phyloP scores from a whole-genome alignment of 2,329 filamentous ascomycete species.

The Berkeleyomyces basicola region DNA sequence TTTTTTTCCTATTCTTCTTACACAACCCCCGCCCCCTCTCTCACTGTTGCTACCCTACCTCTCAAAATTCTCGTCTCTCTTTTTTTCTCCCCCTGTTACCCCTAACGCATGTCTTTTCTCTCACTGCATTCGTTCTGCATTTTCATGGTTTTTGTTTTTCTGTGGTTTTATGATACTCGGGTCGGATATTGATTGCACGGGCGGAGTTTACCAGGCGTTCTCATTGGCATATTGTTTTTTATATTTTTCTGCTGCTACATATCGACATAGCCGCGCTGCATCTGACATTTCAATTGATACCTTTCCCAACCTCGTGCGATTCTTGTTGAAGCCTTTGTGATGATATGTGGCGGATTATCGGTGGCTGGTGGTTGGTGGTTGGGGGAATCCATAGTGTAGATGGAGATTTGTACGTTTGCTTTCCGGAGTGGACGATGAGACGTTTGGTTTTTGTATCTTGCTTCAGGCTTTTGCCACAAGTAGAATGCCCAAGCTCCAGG shows the following conservation, averaged over 20 bases:
- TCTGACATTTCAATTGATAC: not conserved
- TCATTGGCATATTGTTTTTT: slow-evolving; percentile 14
- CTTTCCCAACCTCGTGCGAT: slow-evolving; percentile 7
- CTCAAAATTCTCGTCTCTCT: not conserved
- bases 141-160: slow-evolving; percentile 11
- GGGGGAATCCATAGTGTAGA: slow-evolving; percentile 1
- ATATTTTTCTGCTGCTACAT: slow-evolving; percentile 3
- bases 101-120: not conserved
- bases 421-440: not conserved
- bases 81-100: not conserved
- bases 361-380: not conserved
- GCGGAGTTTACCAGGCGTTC: slow-evolving; percentile 16
- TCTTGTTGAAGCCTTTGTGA: slow-evolving; percentile 6
- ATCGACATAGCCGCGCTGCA: not conserved
- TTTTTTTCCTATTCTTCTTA: not conserved
- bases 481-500: not conserved
- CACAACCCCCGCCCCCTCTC: not conserved
- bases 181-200: slow-evolving; percentile 14
- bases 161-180: slow-evolving; percentile 2
- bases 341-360: slow-evolving; percentile 9
- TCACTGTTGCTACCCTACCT: not conserved
- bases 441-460: not conserved
- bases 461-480: not conserved
- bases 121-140: not conserved
- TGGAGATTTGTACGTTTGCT: not conserved